Evolutionary conservation across 805 yeast genomes (phyloP), one percentile per base, ranked within the genome.

Genomic region (Helenozyma baotianmanensis): DNA sequence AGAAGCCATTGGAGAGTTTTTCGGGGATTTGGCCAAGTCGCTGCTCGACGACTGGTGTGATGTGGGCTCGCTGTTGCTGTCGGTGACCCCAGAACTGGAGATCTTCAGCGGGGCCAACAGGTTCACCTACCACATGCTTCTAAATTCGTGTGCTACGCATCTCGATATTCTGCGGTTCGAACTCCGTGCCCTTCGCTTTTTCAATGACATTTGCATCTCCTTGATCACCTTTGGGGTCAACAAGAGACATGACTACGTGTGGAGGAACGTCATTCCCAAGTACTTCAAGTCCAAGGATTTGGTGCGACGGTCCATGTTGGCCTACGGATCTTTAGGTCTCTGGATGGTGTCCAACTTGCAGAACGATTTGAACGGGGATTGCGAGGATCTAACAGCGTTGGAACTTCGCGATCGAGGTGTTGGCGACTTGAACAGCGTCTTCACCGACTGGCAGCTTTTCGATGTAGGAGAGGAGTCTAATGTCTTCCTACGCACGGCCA

Each of bases 191-290:
- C 35, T 54, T 27, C 37, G 50, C 9, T 60, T 56, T 32, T 61
- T 61, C 45, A 44, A 58, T 24, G 38, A 36, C 29, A 44, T 47
- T 24, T 59, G 67, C 34, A 36, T 58, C 4, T 45, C 51, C 4
- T 29, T 53, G 10, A 53, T 60, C 33, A 45, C 60, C 6, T 53
- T 40, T 37, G 53, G 51, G 5, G 47, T 46, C 21, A 47, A 51
- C 32, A 29, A 35, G 14, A 36, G 25, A 6, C 45, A 51, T n/a
- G 51, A 54, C 17, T 29, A 33, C 9, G 43, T 51, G 5, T 61
- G 64, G 65, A 40, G 42, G 11, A 27, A 30, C 7, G 35, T 43
- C 11, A 53, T 56, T 1, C 65, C 65, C 3, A 23, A 36, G 9
- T 37, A 48, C 17, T 59, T 59, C 33, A 36, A 48, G 16, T 21